Evolutionary conservation across 1,284 basidiomycete genomes (phyloP).

Genomic region (Rhodotorula sp.): DNA sequence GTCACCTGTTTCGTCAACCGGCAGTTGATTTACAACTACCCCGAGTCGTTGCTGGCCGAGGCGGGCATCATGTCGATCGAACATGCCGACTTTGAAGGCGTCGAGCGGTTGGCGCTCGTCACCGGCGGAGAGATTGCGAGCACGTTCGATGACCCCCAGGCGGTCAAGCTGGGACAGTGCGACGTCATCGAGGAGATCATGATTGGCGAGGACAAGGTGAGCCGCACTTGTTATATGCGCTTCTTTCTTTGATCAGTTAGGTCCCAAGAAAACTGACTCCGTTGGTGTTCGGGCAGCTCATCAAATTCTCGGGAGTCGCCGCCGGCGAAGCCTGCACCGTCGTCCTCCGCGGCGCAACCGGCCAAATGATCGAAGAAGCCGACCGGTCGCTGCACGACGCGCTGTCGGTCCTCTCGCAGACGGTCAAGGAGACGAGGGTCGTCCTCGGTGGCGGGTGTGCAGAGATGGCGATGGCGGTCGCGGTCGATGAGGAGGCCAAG

Average conservation of each 20-base stretch:
- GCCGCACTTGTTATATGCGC: too few relatives aligned
- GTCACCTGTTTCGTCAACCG: conserved; percentile 99
- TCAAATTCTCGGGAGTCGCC: conserved; percentile 98
- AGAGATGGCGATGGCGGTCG: conserved; percentile 96
- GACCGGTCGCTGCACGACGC: conserved; percentile 97
- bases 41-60: conserved; percentile 88
- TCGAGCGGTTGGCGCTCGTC: conserved; percentile 91
- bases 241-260: too few relatives aligned
- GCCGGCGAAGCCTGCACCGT: conserved; percentile 99
- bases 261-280: too few relatives aligned
- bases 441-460: conserved; percentile 95
- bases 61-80: conserved; percentile 95
- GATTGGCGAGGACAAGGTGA: conserved; percentile 97
- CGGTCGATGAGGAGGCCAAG: conserved; percentile 84
- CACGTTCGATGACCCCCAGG: conserved; percentile 90
- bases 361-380: conserved; percentile 99
- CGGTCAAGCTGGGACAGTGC: conserved; percentile 89
- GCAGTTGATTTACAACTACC: conserved; percentile 99
- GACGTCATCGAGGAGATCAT: conserved; percentile 98
- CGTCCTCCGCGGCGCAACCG: conserved; percentile 91
- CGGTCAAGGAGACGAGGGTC: conserved; percentile 92
- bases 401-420: conserved; percentile 93
- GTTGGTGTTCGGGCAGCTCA: too few relatives aligned
- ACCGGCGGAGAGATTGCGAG: conserved; percentile 97
- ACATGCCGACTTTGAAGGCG: conserved; percentile 98